Evolutionary conservation across 2,329 filamentous ascomycete genomes (phyloP).

Genomic region (Hyphodiscus sp.): DNA sequence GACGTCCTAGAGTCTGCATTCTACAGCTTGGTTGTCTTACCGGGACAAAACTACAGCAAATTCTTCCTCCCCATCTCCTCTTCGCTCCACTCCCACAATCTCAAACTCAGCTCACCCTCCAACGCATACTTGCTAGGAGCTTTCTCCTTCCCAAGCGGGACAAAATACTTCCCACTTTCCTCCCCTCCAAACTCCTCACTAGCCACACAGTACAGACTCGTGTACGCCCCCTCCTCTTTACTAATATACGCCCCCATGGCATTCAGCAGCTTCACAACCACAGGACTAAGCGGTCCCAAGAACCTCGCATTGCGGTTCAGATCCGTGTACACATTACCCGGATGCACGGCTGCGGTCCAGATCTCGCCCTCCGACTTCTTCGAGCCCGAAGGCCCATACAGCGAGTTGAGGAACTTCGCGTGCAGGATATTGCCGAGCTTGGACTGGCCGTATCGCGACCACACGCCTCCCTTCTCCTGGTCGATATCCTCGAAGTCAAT

Average conservation of each 20-base stretch:
- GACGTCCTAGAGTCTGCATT: not conserved
- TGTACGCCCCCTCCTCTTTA: not conserved
- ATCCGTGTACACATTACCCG: slow-evolving; percentile 21
- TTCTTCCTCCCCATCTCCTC: not conserved
- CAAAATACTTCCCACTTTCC: slow-evolving; percentile 5
- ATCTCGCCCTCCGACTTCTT: slow-evolving; percentile 34
- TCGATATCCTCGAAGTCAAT: slow-evolving; percentile 16
- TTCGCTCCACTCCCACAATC: slow-evolving; percentile 3
- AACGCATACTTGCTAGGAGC: slow-evolving; percentile 37
- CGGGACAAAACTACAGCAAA: not conserved
- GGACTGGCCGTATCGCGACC: slow-evolving; percentile 37
- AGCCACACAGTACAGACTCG: not conserved
- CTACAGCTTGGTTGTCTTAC: not conserved
- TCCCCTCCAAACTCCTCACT: not conserved
- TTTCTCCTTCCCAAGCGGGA: slow-evolving; percentile 31
- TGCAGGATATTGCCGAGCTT: slow-evolving; percentile 41
- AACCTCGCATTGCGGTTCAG: not conserved
- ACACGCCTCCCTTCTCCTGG: slow-evolving; percentile 29
- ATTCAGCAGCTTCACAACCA: not conserved
- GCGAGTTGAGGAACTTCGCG: slow-evolving; percentile 30
- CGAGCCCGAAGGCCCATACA: slow-evolving; percentile 28
- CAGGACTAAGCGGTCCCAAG: not conserved
- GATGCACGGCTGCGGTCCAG: slow-evolving; percentile 33
- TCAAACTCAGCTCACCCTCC: slow-evolving; percentile 31
- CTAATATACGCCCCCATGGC: not conserved